Conservation (phyloP, 2,329 filamentous ascomycete species). For the Grosmannia huntii region DNA sequence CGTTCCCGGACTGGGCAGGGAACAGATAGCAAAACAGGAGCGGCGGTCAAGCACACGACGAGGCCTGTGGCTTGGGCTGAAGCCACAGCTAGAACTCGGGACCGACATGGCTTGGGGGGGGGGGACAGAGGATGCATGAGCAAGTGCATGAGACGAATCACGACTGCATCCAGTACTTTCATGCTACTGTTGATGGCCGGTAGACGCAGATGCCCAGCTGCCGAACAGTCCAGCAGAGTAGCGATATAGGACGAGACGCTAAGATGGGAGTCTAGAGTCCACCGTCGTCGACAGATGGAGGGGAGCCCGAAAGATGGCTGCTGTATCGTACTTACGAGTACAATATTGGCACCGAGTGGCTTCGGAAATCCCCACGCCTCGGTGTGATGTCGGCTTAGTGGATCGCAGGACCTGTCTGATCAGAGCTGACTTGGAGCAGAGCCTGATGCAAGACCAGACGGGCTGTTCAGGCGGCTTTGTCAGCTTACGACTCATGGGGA, state of each 20-base stretch:
- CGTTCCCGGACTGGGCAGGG: no score
- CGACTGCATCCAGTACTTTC: background rate
- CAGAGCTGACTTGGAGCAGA: background rate
- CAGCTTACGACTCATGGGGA: background rate
- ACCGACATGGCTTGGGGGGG: background rate
- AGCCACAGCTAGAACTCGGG: background rate
- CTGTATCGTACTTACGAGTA: background rate
- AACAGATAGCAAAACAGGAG: no score
- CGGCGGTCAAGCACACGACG: no score
- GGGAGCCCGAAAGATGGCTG: background rate
- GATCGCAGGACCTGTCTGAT: background rate
- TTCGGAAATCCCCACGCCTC: constrained; percentile 1
- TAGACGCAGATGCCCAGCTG: no score
- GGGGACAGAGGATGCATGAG: background rate
- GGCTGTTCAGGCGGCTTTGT: background rate
- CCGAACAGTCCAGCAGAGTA: background rate
- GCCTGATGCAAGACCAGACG: background rate
- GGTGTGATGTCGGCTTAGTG: background rate
- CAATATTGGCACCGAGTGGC: background rate
- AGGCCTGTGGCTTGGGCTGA: background rate
- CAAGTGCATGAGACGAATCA: background rate
- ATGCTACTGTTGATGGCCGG: background rate
- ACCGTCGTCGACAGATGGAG: background rate
- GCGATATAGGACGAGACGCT: background rate
- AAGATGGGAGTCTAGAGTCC: background rate